A percentile compares a stretch with the other conserved stretches of the same genome.
Conservation (phyloP, 805 yeast genomes). For the Tetrapisispora iriomotensis region DNA sequence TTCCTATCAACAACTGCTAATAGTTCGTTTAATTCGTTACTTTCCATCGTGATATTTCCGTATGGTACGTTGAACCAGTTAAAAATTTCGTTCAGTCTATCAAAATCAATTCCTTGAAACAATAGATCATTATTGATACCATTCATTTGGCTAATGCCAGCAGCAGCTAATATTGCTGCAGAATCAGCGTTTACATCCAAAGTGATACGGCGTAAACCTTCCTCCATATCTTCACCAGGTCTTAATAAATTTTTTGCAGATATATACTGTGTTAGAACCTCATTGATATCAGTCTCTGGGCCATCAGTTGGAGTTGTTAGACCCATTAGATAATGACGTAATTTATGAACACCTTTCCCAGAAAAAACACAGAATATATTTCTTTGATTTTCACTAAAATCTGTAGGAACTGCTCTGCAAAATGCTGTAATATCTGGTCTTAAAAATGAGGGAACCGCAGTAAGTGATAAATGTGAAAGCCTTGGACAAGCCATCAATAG, state of each 20-base stretch:
- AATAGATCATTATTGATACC: slow-evolving; percentile 23
- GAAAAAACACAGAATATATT: slow-evolving; percentile 85
- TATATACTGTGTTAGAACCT: slow-evolving; percentile 24
- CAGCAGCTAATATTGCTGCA: slow-evolving; percentile 28
- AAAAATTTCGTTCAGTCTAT: slow-evolving; percentile 22
- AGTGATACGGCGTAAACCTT: slow-evolving; percentile 23
- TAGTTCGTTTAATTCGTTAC: slow-evolving; percentile 15
- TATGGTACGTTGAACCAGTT: slow-evolving; percentile 13
- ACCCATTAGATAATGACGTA: slow-evolving; percentile 58
- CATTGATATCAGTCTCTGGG: slow-evolving; percentile 27
- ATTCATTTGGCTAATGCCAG: slow-evolving; percentile 25
- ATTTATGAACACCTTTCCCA: slow-evolving; percentile 74
- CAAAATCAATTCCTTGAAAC: slow-evolving; percentile 26
- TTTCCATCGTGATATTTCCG: slow-evolving; percentile 1
- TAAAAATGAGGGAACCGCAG: slow-evolving; percentile 86
- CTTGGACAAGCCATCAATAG: slow-evolving; percentile 73
- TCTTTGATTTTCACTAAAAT: slow-evolving; percentile 78
- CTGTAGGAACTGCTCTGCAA: slow-evolving; percentile 89
- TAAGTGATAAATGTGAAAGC: slow-evolving; percentile 80
- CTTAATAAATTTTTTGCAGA: slow-evolving; percentile 19
- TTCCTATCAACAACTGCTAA: slow-evolving; percentile 19
- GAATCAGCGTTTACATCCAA: slow-evolving; percentile 26
- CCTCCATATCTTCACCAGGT: slow-evolving; percentile 21
- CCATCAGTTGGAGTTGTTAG: slow-evolving; percentile 28
- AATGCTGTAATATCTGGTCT: slow-evolving; percentile 74